These are phyloP conservation scores for Sporothrix schenckii DNA, from an alignment of 2,329 filamentous ascomycete genomes.

Conservation along the genomic window DNA sequence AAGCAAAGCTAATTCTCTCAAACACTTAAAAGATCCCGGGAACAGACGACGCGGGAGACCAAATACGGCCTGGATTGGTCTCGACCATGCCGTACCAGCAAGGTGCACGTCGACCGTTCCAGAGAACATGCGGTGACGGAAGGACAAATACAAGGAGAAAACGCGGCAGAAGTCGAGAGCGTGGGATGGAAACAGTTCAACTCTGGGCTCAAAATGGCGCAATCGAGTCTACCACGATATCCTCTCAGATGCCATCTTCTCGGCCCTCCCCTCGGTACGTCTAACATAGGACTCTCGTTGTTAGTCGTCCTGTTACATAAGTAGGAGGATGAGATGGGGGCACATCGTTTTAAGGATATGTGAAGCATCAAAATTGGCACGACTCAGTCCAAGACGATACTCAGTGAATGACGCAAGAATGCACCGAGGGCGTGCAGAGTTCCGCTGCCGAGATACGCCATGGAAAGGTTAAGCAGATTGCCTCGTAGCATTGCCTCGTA, in stretches of 20 bases:
- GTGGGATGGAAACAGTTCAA: constrained; percentile 6
- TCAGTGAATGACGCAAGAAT: no score
- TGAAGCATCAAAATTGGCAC: no score
- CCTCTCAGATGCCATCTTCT: background rate
- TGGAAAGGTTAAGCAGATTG: no score
- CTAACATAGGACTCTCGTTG: background rate
- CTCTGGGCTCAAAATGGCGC: constrained; percentile 16
- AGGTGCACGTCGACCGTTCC: background rate
- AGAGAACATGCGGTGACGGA: background rate
- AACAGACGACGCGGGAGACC: background rate
- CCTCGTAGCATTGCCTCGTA: no score
- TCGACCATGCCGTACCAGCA: background rate
- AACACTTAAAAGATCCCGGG: no score
- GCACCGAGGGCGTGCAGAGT: no score
- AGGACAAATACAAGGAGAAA: background rate
- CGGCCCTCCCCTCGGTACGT: background rate
- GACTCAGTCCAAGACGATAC: no score
- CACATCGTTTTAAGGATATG: background rate
- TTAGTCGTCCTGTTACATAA: background rate
- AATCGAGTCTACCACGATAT: background rate
- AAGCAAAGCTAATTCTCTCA: no score
- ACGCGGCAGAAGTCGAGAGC: background rate
- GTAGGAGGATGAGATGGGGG: background rate
- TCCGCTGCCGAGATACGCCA: no score
- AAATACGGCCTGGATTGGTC: background rate